phyloP scores from a whole-genome alignment of 768 basidiomycete species.

The Naematelia encephala region DNA sequence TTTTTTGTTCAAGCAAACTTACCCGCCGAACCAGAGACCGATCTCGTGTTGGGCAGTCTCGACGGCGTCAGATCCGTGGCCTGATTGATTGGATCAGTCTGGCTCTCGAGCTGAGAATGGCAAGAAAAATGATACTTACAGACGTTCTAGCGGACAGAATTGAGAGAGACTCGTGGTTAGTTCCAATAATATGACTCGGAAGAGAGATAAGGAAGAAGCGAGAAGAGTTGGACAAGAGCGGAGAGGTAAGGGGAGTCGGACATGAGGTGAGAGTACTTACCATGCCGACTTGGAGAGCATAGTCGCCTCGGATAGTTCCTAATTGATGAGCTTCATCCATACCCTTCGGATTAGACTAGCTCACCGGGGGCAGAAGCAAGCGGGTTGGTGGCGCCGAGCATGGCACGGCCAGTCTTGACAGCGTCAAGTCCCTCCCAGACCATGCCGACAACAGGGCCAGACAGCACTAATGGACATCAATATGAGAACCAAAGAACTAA shows the following conservation, averaged over 20 bases:
- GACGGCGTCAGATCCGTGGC: constrained; percentile 53
- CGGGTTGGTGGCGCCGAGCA: constrained; percentile 97
- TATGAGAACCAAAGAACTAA: too few species aligned
- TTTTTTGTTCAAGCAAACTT: constrained; percentile 14
- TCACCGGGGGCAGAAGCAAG: constrained; percentile 78
- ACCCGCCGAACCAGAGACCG: constrained; percentile 61
- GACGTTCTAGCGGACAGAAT: too few species aligned
- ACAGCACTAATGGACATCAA: too few species aligned
- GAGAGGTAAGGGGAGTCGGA: too few species aligned
- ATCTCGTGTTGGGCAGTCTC: constrained; percentile 78
- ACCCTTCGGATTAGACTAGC: constrained; percentile 29
- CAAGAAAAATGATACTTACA: too few species aligned
- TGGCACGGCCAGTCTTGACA: constrained; percentile 78
- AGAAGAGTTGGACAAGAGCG: too few species aligned
- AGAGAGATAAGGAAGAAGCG: too few species aligned
- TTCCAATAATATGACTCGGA: too few species aligned
- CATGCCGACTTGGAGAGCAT: constrained; percentile 82
- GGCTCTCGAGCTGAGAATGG: too few species aligned
- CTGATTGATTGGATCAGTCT: too few species aligned
- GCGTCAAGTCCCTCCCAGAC: constrained; percentile 72
- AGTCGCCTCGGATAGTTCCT: constrained; percentile 97
- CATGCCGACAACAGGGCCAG: constrained; percentile 85
- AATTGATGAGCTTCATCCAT: background rate
- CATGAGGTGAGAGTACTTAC: constrained; percentile 18
- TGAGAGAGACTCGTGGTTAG: too few species aligned